These are phyloP conservation scores for Chrysoporthe puriensis DNA, from an alignment of 2,329 filamentous ascomycete species.

Conservation along the genomic window DNA sequence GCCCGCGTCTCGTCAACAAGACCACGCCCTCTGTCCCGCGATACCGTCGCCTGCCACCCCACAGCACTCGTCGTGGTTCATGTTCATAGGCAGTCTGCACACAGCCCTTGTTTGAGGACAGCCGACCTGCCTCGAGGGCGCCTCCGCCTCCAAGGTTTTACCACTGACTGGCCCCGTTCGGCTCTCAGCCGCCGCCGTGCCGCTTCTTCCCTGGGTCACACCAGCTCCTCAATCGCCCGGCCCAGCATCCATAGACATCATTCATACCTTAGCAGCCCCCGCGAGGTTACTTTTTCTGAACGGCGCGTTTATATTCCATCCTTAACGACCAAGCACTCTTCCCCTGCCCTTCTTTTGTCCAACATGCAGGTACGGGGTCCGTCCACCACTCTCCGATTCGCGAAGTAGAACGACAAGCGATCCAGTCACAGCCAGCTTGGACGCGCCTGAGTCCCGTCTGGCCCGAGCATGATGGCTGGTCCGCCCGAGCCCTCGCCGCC, in stretches of 20 bases:
- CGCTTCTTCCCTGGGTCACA: constrained; percentile 2
- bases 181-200: background rate
- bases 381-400: constrained; percentile 17
- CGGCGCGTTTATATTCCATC: background rate
- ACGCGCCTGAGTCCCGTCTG: constrained; percentile 3
- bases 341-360: background rate
- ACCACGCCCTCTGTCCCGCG: background rate
- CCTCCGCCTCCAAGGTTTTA: background rate
- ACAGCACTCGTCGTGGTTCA: background rate
- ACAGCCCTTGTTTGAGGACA: background rate
- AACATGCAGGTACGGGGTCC: constrained; percentile 20
- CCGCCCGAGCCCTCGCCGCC: constrained; percentile 21
- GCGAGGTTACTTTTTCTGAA: background rate
- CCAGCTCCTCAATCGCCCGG: constrained; percentile 14
- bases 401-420: constrained; percentile 20
- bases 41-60: constrained; percentile 1
- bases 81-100: background rate
- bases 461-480: constrained; percentile 18
- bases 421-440: constrained; percentile 8
- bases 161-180: background rate
- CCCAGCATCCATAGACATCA: constrained; percentile 4
- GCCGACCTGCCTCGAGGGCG: background rate
- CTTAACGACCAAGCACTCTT: constrained; percentile 8
- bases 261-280: background rate
- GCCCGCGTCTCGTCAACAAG: constrained; percentile 8